Evolutionary conservation across 441 rosid genomes (phyloP).

Genomic region (Aquilaria agallochum): DNA sequence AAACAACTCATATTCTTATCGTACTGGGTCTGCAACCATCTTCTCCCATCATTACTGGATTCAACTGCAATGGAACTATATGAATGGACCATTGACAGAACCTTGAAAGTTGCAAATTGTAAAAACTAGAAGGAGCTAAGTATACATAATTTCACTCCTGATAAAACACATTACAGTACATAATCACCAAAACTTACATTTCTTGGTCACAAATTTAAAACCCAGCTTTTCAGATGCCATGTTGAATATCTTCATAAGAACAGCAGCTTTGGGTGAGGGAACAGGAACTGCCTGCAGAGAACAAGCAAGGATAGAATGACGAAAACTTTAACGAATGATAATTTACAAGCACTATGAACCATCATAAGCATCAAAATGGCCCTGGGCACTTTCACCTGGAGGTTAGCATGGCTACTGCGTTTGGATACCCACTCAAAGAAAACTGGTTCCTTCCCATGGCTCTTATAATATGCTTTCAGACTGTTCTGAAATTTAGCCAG

Average conservation of each 20-base stretch:
- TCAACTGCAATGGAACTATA: constrained; percentile 36
- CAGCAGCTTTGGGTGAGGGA: constrained; percentile 66
- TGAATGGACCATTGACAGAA: constrained; percentile 5
- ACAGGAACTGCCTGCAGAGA: constrained; percentile 61
- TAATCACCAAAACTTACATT: constrained; percentile 48
- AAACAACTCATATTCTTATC: constrained; percentile 55
- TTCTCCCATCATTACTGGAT: constrained; percentile 58
- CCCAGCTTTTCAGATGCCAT: constrained; percentile 88
- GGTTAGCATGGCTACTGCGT: constrained; percentile 83
- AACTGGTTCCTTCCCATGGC: constrained; percentile 59
- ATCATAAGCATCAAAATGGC: too few relatives aligned
- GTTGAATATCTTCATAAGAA: constrained; percentile 63
- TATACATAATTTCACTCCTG: constrained; percentile 2
- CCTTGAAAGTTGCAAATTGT: neutral
- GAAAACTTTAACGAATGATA: neutral
- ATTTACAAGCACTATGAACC: too few relatives aligned
- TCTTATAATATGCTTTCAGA: constrained; percentile 56
- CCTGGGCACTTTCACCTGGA: constrained; percentile 51
- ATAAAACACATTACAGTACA: neutral
- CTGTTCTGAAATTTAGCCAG: constrained; percentile 55
- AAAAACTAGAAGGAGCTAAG: neutral
- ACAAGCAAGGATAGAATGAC: neutral
- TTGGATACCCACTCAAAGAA: constrained; percentile 85
- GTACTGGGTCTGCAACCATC: constrained; percentile 60
- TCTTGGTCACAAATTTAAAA: constrained; percentile 53